Conservation (phyloP, 345 rosid genomes). For the Euphorbia pulcherrima region DNA sequence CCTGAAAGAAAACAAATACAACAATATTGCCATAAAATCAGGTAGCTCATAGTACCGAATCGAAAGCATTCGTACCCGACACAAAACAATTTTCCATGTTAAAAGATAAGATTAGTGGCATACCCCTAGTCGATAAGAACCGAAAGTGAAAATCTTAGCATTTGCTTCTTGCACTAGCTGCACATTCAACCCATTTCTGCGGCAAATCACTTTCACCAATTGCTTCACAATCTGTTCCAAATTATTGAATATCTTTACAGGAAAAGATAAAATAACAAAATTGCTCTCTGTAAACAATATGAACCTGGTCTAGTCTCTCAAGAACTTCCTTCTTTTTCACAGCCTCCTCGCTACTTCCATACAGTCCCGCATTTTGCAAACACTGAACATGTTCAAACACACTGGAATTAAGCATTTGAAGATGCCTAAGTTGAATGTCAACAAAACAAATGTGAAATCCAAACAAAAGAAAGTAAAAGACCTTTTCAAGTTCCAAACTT, state of each 20-base stretch:
- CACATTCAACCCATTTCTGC: slow-evolving; percentile 76
- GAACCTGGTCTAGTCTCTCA: slow-evolving; percentile 94
- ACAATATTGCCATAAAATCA: background rate
- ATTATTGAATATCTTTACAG: slow-evolving; percentile 2
- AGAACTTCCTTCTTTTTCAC: slow-evolving; percentile 92
- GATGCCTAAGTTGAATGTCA: background rate
- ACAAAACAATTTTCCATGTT: background rate
- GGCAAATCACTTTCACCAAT: slow-evolving; percentile 82
- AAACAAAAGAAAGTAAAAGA: slow-evolving; percentile 15
- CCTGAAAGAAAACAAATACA: slow-evolving; percentile 41
- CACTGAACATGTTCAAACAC: slow-evolving; percentile 36
- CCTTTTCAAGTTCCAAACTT: slow-evolving; percentile 86
- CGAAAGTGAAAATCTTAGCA: slow-evolving; percentile 96
- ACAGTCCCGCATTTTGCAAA: slow-evolving; percentile 76
- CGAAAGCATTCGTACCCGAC: background rate
- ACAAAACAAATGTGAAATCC: background rate
- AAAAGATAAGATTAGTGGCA: slow-evolving; percentile 18
- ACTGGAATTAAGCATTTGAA: background rate
- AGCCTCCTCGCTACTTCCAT: slow-evolving; percentile 86
- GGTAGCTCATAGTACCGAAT: background rate
- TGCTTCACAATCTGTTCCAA: slow-evolving; percentile 75
- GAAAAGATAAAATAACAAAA: background rate
- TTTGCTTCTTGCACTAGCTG: slow-evolving; percentile 90
- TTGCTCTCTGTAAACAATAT: background rate
- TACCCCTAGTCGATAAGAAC: slow-evolving; percentile 99